A percentile compares a stretch with the other conserved stretches of the same genome.
Conservation (phyloP, 129 eudicot genomes). For the Erigeron canadensis region DNA sequence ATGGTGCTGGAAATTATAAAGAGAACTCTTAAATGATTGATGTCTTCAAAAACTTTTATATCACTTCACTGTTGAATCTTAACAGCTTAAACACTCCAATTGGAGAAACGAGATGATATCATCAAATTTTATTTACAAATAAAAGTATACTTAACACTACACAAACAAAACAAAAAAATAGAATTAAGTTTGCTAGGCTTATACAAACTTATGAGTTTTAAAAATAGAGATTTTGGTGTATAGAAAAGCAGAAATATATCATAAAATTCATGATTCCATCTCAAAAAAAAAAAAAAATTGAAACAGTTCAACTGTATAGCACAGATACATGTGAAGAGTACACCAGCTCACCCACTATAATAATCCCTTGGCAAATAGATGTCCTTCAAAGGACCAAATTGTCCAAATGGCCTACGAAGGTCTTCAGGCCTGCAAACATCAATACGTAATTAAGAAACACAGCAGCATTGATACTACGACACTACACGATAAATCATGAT, state of each 20-base stretch:
- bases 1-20: neutral
- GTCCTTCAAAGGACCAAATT: slow-evolving; percentile 88
- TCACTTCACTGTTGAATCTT: slow-evolving; percentile 66
- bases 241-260: neutral
- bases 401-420: slow-evolving; percentile 87
- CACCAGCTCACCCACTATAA: slow-evolving; percentile 83
- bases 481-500: neutral
- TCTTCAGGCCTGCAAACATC: slow-evolving; percentile 78
- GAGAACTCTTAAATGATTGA: neutral
- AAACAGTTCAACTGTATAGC: neutral
- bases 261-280: neutral
- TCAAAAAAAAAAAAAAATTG: neutral
- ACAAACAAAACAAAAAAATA: neutral
- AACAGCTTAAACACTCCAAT: slow-evolving; percentile 33
- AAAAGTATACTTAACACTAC: too few species aligned
- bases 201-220: neutral
- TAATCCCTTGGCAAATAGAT: slow-evolving; percentile 95
- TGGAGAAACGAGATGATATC: slow-evolving; percentile 1
- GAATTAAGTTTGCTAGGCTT: neutral
- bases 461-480: neutral
- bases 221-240: neutral
- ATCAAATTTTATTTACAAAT: neutral
- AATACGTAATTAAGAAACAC: neutral
- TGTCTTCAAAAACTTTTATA: slow-evolving; percentile 8
- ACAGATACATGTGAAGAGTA: neutral